Base-by-base conservation (phyloP, 2,329 filamentous ascomycete genomes). In the Verticillium alfalfae region DNA sequence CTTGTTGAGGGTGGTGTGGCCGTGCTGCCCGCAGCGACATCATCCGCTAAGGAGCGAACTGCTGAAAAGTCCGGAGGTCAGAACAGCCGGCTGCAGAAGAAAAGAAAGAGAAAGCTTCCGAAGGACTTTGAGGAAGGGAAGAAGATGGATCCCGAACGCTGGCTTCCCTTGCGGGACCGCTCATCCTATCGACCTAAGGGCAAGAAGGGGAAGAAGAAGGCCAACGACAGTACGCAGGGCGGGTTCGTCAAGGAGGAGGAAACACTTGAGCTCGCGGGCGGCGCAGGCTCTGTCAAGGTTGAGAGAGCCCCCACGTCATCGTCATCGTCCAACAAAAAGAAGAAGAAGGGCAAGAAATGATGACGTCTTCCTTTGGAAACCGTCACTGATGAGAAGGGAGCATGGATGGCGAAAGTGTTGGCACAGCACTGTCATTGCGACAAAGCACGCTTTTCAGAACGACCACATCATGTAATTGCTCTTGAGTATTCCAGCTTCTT, bases 101-200 rank as follows among this genome's bases (percentile, higher is more conserved):
- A 85, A 70, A 84, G 83, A 69, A 79, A 83, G 71, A 84, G 80
- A 61, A 85, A 85, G 67, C 79, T 91, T 69, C 90, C 90, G 37
- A 92, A 91, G 76, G 84, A 88, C 69, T 91, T 86, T 70, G 91
- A 92, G 63, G 84, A 91, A 59, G 86, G 83, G 68, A 96, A 93
- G 80, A 88, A 87, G 66, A 85, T 91, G 38, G 95, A 99, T 74
- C 88, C 92, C 0, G 95, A 99, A 76, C 84, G 95, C 65, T 99
- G 95, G 95, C 77, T 99, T 63, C 94, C 95, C 13, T 81, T 98
- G 70, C 88, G 90, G 59, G 95, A 99, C 73, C 85, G 95, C 62
- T 95, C 91, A 68, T 91, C 87, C 49, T 99, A 97, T 76, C 82
- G 90, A 57, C 93, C 93, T 8, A 97, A 95, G 79, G 93, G 93